Evolutionary conservation across 176 grass and related monocot species (phyloP), one percentile per base, ranked within the genome.

Genomic region (Otatea glauca): DNA sequence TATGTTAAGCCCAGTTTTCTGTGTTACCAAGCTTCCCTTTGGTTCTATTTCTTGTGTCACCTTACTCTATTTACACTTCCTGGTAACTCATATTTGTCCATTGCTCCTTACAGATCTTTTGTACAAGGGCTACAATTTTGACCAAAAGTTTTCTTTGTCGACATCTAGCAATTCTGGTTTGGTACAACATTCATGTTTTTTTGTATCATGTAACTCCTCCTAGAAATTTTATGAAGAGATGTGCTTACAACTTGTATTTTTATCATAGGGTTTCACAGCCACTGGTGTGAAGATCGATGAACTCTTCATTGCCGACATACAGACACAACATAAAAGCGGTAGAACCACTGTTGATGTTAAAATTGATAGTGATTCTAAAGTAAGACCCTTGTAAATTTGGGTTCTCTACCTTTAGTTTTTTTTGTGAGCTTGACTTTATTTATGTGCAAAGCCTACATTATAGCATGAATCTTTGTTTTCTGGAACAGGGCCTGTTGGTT

Each of bases 111-210:
- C 75, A 97, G 94, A 94, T 94, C 88, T 97, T 58, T 83, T 97
- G 68, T 86, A 88, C 80, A 94, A 92, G 87, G 92, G 94, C 86
- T 97, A 94, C 88, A 94, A 85, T 78, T 97, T 97, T 83, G 86
- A 97, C 68, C 88, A 97, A 18, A 97, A 94, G 73, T 87, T 97
- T 66, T 91, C 88, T 48, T 77, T 94, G 56, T 89, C 81, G 2
- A 86, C 84, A 21, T 79, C 83, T 48, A 87, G 65, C 74, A 16
- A 44, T 82, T 78, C 90, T 83, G 94, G 88, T 77, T 41, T 97
- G 86, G 94, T 97, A 83, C 81, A 83, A 73, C 0, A 68, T 43
- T 32, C 0, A 8, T 29, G 21, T n/a, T 84, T 84, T 1, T 23
- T 23, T 27, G 9, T 71, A 29, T 67, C 8, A 11, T 77, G 29